Evolutionary conservation across 2,329 filamentous ascomycete genomes (phyloP).

Genomic region (Colletotrichum sp.): DNA sequence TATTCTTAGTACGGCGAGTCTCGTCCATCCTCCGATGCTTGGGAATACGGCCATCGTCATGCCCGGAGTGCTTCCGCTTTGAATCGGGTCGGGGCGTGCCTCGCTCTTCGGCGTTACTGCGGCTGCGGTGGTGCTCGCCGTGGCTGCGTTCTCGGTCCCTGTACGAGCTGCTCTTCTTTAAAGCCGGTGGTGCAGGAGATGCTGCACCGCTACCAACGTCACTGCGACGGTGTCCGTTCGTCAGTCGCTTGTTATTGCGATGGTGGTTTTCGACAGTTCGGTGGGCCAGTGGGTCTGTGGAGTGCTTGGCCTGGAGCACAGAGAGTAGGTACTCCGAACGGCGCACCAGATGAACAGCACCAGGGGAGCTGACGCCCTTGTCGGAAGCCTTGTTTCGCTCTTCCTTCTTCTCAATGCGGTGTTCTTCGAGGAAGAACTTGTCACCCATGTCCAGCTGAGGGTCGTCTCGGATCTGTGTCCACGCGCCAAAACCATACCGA

Average conservation of each 20-base stretch:
- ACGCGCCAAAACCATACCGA: constrained; percentile 92
- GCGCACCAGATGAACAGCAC: constrained; percentile 95
- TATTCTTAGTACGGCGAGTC: constrained; percentile 38
- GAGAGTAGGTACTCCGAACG: constrained; percentile 94
- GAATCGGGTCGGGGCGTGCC: constrained; percentile 56
- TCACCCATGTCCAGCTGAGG: constrained; percentile 82
- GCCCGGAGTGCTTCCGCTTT: constrained; percentile 65
- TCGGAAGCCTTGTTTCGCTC: constrained; percentile 81
- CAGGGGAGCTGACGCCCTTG: constrained; percentile 87
- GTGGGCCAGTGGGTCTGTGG: constrained; percentile 75
- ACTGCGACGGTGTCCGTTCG: constrained; percentile 64
- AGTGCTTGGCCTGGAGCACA: constrained; percentile 87
- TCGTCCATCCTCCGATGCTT: constrained; percentile 48
- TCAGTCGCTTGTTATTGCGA: constrained; percentile 85
- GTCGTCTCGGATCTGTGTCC: constrained; percentile 93
- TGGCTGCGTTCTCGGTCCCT: constrained; percentile 51
- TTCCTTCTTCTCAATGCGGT: constrained; percentile 97
- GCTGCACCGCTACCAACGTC: constrained; percentile 67
- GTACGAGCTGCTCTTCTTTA: constrained; percentile 51
- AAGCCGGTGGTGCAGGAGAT: constrained; percentile 68
- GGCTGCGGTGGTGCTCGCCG: constrained; percentile 54
- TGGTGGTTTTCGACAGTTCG: constrained; percentile 90
- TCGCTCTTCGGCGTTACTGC: constrained; percentile 55
- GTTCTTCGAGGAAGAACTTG: constrained; percentile 96
- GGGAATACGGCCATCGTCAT: constrained; percentile 46